Evolutionary conservation across 2,329 filamentous ascomycete species (phyloP), one percentile per base, ranked within the genome.

Genomic region (Colletotrichum incanum): DNA sequence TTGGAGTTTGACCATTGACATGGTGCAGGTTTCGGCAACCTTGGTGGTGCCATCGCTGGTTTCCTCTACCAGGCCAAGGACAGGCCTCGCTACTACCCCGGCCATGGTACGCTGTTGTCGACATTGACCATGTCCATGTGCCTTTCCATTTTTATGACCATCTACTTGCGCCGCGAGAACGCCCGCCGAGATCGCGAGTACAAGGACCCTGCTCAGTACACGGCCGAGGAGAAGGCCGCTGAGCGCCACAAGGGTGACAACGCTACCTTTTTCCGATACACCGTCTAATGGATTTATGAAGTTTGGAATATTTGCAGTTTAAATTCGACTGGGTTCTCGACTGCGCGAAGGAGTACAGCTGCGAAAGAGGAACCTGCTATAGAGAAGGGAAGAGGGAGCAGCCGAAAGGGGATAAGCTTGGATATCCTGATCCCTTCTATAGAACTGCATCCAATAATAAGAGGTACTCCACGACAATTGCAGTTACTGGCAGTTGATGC

Each of bases 61-160:
- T 88, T 86, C 72, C 82, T 88, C 18, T 90, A 87, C 74, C 77
- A 74, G 65, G 59, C 85, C 58, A 76, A 78, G 14, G 85, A 90
- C 78, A 76, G 83, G 73, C 94, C 92, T 6, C 86, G 88, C 34
- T 98, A 90, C 82, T 88, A 88, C 49, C 86, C 90, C 1, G 95
- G 95, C 0, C 95, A 98, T 76, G 91, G 89, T 3, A 87, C 92
- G 0, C 91, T 97, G 2, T 80, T 97, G 78, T 81, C 49, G 77
- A 85, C 66, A 84, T 34, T 65, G 31, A 80, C 79, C 74, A 87
- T 90, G 84, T 85, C 85, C 23, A 82, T 86, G 70, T 68, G 84
- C 60, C 81, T 91, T 16, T 87, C 84, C 54, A 78, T 85, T 55
- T 81, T 87, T 76, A 91, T 92, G 89, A 88, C 87, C 26, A 78